Evolutionary conservation across 805 yeast species (phyloP), one percentile per base, ranked within the genome.

Genomic region (Saccharomycopsis amapae): DNA sequence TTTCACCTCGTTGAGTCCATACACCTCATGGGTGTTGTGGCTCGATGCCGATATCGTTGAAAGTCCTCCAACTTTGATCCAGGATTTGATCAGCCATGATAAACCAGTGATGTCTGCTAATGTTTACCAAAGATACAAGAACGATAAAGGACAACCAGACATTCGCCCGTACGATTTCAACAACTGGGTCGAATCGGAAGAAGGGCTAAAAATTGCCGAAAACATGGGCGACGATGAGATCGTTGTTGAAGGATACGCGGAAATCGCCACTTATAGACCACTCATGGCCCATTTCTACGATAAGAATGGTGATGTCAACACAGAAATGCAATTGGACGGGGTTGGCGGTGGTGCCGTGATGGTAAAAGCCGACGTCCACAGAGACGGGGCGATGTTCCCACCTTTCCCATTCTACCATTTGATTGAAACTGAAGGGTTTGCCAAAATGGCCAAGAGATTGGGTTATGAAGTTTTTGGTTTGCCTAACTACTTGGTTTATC

Each of bases 311-410:
- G 81, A 79, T 47, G 49, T 59, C 10, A 69, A 73, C 53, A 73
- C 79, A 3, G 90, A 81, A 59, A 82, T 93, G 85, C 77, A 76
- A 38, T 72, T 93, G 49, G 97, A 93, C 62, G 98, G 99, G 62
- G 97, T 93, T 48, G 98, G 98, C 44, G 97, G 97, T 52, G 95
- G 97, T 19, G 95, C 97, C 36, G 80, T 95, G 26, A 63, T 93
- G 66, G 99, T 93, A 25, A 87, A 90, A 61, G 95, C 97, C 9
- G 97, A 89, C 55, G 99, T 93, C 44, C 99, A 93, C 65, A 76
- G 98, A 62, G 98, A 93, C 63, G 99, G 99, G 42, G 97, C 97
- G 45, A 90, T 93, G 97, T 93, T 93, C 77, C 98, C 99, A 15
- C 85, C 94, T 41, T 93, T 93, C 77, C 93, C 98, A 50, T 93